phyloP scores from a whole-genome alignment of 2,329 filamentous ascomycete species.

The Volutella citrinella region DNA sequence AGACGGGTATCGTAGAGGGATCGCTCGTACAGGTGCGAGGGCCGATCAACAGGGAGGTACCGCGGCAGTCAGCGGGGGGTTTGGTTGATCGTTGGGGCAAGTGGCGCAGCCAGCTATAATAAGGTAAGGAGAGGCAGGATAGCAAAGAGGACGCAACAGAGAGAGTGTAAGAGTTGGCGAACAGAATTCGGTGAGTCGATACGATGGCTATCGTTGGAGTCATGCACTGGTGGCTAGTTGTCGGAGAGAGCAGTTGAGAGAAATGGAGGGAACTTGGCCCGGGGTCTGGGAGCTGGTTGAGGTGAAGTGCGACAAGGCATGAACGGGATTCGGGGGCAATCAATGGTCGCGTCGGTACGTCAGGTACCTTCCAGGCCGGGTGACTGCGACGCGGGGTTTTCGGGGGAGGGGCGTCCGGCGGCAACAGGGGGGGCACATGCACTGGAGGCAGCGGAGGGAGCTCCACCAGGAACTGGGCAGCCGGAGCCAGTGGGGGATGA shows the following conservation, averaged over 20 bases:
- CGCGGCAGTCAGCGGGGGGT: too few relatives aligned
- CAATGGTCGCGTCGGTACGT: too few relatives aligned
- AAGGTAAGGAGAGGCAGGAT: conserved; percentile 1
- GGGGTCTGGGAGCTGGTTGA: too few relatives aligned
- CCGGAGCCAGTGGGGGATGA: too few relatives aligned
- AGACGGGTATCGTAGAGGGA: conserved; percentile 10
- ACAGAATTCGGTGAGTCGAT: conserved; percentile 21
- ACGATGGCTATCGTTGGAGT: conserved; percentile 25
- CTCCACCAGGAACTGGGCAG: too few relatives aligned
- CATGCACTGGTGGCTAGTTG: conserved; percentile 19
- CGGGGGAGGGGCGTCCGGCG: conserved; percentile 6
- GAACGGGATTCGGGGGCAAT: conserved; percentile 3
- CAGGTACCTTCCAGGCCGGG: too few relatives aligned
- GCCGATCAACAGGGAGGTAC: conserved; percentile 11
- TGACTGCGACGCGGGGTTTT: conserved; percentile 17
- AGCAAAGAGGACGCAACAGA: too few relatives aligned
- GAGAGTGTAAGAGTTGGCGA: too few relatives aligned
- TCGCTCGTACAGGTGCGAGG: conserved; percentile 6
- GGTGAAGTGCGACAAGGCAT: conserved; percentile 1
- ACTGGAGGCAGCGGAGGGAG: too few relatives aligned
- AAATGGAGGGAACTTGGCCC: conserved; percentile 5
- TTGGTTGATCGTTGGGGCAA: conserved; percentile 6
- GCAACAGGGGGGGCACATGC: conserved; percentile 14
- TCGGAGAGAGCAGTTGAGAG: conserved; percentile 17
- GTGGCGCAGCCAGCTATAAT: conserved; percentile 26